Evolutionary conservation across 352 stramenopile species (phyloP), one percentile per base, ranked within the genome.

Genomic region (Phytopythium boreale): DNA sequence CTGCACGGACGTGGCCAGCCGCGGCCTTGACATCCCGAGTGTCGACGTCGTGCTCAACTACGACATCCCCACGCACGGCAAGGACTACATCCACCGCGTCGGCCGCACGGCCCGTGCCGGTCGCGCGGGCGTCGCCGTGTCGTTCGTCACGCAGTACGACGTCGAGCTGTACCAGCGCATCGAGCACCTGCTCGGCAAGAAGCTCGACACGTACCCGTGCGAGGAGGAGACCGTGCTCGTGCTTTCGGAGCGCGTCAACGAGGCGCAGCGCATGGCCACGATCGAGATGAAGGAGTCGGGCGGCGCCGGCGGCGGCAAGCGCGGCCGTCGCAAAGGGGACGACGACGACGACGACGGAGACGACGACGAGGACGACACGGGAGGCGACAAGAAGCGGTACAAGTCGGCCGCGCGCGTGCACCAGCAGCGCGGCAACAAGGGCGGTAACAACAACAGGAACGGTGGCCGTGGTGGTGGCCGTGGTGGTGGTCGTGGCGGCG

Each of bases 81-180:
- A 99, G 74, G 97, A 99, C 76, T 99, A 99, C 77, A 98, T 99
- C 68, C 97, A 99, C 73, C 85, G 98, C 37, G 97, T 99, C 2
- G 98, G 98, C 22, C 88, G 98, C 59, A 99, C 98, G 7, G 98
- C 97, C 7, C 86, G 98, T 71, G 97, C 97, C 39, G 98, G 98
- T 46, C 78, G 92, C 51, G 91, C 92, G 19, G 98, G 98, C 44
- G 85, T 92, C 20, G 93, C 97, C 0, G 89, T 99, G 63, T 98
- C 96, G 20, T 97, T 99, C 69, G 97, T 99, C 4, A 99, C 98
- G 49, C 97, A 99, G 81, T 96, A 99, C 79, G 97, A 99, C 76
- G 93, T 99, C 1, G 97, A 99, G 84, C 78, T 99, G 31, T 99
- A 99, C 82, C 97, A 99, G 75, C 86, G 96, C 39, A 93, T 99